phyloP scores from a whole-genome alignment of 805 yeast genomes.

The Barnettozyma vustinii region DNA sequence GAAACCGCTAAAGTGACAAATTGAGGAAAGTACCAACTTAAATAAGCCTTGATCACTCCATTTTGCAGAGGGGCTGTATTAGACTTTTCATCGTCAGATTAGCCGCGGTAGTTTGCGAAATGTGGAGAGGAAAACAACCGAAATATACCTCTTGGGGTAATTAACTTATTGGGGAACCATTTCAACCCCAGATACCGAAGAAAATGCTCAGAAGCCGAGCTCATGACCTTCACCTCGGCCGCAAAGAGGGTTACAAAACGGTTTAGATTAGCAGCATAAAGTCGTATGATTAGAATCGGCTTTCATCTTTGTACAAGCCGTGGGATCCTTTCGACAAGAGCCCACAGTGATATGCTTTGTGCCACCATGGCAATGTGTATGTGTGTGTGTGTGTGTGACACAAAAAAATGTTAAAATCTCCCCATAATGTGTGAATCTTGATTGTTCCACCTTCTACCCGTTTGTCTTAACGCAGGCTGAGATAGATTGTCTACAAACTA shows the following conservation, averaged over 20 bases:
- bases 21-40: not conserved
- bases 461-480: no score
- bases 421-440: no score
- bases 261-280: not conserved
- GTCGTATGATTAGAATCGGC: not conserved
- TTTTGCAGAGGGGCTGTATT: slow-evolving; percentile 1
- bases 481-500: no score
- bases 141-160: not conserved
- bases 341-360: not conserved
- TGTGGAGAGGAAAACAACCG: slow-evolving; percentile 3
- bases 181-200: not conserved
- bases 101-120: slow-evolving; percentile 1
- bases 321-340: not conserved
- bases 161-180: not conserved
- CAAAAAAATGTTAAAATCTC: not conserved
- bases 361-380: not conserved
- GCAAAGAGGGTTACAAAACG: not conserved
- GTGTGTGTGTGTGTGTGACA: not conserved
- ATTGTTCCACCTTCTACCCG: no score
- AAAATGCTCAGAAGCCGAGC: not conserved
- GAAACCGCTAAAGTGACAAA: not conserved
- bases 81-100: not conserved
- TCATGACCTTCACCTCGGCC: not conserved
- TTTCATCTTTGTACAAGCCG: not conserved
- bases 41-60: not conserved